Conservation (phyloP, 192 early-diverging fungal genomes). For the Backusella tarrabulga region DNA sequence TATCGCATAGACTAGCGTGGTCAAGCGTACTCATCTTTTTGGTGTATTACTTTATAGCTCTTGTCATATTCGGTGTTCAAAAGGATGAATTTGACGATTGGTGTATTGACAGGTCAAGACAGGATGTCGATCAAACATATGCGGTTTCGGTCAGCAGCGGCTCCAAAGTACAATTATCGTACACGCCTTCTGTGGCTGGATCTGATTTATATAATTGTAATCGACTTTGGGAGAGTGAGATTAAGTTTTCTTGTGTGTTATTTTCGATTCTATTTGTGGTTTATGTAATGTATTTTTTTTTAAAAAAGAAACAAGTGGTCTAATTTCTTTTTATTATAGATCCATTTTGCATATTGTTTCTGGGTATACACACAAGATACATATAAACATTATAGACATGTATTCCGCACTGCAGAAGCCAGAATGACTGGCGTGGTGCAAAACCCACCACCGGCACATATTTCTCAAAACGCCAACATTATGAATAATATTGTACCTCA, state of each 20-base stretch:
- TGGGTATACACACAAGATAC: conserved; percentile 20
- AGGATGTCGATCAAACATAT: not conserved
- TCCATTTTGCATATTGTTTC: conserved; percentile 22
- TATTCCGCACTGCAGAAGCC: not conserved
- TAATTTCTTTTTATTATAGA: not conserved
- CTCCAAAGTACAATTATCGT: conserved; percentile 1
- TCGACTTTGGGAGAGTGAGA: conserved; percentile 32
- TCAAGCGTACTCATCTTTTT: conserved; percentile 22
- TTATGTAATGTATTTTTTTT: conserved; percentile 19
- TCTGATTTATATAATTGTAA: conserved; percentile 33
- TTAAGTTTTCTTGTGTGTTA: conserved; percentile 30
- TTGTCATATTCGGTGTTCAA: conserved; percentile 32
- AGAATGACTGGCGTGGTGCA: not conserved
- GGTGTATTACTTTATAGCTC: conserved; percentile 24
- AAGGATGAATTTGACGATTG: conserved; percentile 15
- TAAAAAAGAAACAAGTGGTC: not conserved
- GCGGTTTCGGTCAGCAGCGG: not conserved
- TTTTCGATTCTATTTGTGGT: conserved; percentile 21
- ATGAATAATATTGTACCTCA: not conserved
- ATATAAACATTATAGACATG: not conserved
- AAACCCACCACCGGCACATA: not conserved
- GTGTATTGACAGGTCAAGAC: conserved; percentile 26
- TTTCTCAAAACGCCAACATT: not conserved
- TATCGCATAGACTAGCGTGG: conserved; percentile 18
- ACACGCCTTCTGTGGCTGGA: not conserved